Percentiles rank a stretch among this genome's conserved stretches.
These are phyloP conservation scores for Jamesozyma lodderae DNA, from an alignment of 805 yeast genomes.

Conservation along the genomic window DNA sequence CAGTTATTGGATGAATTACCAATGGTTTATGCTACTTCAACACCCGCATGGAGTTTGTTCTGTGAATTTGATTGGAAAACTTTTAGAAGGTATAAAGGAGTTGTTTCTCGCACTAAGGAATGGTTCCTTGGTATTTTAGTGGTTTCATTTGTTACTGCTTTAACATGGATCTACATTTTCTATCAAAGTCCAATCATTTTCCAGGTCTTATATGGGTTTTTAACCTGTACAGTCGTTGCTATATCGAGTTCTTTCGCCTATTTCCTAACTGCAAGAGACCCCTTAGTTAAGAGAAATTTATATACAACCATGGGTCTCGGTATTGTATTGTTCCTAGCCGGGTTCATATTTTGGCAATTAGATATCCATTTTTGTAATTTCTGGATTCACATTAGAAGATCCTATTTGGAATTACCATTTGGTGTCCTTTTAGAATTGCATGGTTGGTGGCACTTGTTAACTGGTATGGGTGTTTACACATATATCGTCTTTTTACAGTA, in stretches of 20 bases:
- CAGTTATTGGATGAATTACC: constrained; percentile 94
- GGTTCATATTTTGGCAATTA: constrained; percentile 80
- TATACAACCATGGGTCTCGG: constrained; percentile 51
- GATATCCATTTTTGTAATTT: constrained; percentile 70
- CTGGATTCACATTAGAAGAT: constrained; percentile 51
- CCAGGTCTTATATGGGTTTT: constrained; percentile 72
- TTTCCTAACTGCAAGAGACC: constrained; percentile 28
- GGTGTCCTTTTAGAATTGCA: constrained; percentile 86
- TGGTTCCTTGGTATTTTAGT: constrained; percentile 40
- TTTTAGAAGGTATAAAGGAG: constrained; percentile 12
- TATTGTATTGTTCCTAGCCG: constrained; percentile 52
- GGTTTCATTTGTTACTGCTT: constrained; percentile 43
- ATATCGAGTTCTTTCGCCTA: constrained; percentile 47
- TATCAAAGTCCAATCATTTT: constrained; percentile 80
- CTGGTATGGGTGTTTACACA: constrained; percentile 81
- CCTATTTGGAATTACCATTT: constrained; percentile 62
- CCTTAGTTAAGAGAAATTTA: constrained; percentile 39
- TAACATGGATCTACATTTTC: constrained; percentile 66
- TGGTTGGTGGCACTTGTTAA: constrained; percentile 94
- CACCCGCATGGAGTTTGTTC: constrained; percentile 81
- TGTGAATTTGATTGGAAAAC: constrained; percentile 38
- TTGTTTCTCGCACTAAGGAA: constrained; percentile 9
- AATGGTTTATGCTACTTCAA: constrained; percentile 95
- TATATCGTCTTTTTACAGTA: constrained; percentile 75
- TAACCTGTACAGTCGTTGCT: constrained; percentile 65